phyloP scores from a whole-genome alignment of 495 filamentous ascomycete genomes.

The Podospora sp. region DNA sequence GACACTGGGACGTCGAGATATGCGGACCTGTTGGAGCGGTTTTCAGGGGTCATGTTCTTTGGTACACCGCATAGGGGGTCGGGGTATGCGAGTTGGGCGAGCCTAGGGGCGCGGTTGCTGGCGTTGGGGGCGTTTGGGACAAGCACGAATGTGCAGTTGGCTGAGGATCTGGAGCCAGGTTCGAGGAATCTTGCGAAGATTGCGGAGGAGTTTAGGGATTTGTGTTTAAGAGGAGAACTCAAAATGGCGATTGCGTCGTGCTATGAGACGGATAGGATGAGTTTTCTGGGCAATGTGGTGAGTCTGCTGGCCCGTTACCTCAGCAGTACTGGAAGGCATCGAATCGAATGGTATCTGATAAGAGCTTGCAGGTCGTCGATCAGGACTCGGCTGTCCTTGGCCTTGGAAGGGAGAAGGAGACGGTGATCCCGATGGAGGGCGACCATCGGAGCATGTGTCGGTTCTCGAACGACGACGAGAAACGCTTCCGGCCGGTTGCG shows the following conservation, averaged over 20 bases:
- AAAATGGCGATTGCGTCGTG: neutral
- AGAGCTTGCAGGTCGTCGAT: neutral
- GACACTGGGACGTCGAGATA: too few species aligned
- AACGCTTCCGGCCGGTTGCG: neutral
- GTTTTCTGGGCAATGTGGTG: neutral
- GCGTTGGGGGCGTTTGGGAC: neutral
- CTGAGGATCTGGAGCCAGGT: neutral
- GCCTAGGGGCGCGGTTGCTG: neutral
- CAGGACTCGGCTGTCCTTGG: neutral
- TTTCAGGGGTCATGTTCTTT: too few species aligned
- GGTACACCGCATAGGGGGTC: constrained; percentile 3
- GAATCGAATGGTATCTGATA: neutral
- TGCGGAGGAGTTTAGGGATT: neutral
- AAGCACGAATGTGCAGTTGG: neutral
- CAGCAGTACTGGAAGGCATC: neutral
- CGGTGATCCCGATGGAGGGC: neutral
- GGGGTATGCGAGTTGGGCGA: neutral
- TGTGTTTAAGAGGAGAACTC: neutral
- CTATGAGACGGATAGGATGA: neutral
- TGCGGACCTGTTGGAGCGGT: too few species aligned
- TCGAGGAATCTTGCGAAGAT: neutral
- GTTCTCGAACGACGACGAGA: neutral
- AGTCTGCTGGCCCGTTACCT: neutral
- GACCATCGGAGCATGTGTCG: constrained; percentile 2
- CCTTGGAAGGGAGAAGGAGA: neutral